Conservation (phyloP, 2,329 filamentous ascomycete genomes). For the Fusarium nurragi region DNA sequence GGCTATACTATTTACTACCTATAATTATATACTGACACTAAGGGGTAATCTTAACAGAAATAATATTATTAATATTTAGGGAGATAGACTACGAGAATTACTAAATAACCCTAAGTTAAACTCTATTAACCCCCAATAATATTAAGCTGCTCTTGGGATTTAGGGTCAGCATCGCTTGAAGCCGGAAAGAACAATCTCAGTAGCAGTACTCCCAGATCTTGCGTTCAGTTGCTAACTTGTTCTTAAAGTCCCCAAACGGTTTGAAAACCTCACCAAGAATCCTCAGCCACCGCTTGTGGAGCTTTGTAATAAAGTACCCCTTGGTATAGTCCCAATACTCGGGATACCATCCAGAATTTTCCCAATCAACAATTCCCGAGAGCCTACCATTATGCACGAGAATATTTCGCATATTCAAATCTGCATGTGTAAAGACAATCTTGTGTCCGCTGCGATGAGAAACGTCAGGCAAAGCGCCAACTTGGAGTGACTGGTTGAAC, state of each 20-base stretch:
- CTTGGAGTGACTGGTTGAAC: conserved; percentile 14
- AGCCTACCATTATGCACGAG: conserved; percentile 42
- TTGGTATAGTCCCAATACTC: conserved; percentile 42
- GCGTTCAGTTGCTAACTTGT: not conserved
- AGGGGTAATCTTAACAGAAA: no score
- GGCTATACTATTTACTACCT: no score
- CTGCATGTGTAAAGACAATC: conserved; percentile 56
- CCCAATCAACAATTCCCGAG: conserved; percentile 44
- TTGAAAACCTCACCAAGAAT: not conserved
- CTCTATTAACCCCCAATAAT: no score
- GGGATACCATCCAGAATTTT: conserved; percentile 40
- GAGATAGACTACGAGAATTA: no score
- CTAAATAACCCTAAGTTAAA: no score
- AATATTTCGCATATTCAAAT: conserved; percentile 46
- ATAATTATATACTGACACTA: no score
- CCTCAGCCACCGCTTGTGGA: not conserved
- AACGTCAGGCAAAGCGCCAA: not conserved
- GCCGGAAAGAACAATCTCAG: no score
- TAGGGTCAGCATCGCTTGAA: no score
- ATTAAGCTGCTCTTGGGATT: no score
- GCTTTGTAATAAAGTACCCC: conserved; percentile 14
- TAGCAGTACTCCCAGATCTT: not conserved
- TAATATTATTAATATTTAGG: no score
- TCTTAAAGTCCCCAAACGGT: not conserved
- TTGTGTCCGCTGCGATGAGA: conserved; percentile 4